Percentiles rank a stretch among this genome's conserved stretches.
Conservation (phyloP, 2,329 filamentous ascomycete genomes). For the Ceratocystis ficicola region DNA sequence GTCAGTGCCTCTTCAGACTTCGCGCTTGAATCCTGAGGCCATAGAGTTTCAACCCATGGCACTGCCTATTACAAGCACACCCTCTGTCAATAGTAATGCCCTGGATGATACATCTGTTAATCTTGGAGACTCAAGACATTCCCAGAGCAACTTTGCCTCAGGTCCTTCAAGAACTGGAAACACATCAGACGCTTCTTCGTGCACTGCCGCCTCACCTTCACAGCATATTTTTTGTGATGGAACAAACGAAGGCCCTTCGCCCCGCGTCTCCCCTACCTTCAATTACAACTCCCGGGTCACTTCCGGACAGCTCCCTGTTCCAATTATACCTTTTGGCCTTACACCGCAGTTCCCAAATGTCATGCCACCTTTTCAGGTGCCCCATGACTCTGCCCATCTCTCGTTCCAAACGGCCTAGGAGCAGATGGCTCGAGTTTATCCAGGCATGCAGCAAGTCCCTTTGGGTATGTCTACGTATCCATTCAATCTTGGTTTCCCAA, state of each 20-base stretch:
- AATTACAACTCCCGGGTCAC: not conserved
- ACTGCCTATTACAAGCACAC: not conserved
- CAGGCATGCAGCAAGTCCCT: constrained; percentile 5
- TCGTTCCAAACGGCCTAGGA: not conserved
- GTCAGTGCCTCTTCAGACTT: not conserved
- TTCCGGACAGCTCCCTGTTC: not conserved
- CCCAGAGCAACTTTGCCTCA: not conserved
- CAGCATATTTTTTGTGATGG: constrained; percentile 3
- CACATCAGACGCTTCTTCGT: not conserved
- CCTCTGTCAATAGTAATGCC: not conserved
- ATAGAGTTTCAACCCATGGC: constrained; percentile 9
- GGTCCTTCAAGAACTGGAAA: not conserved
- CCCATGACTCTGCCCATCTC: not conserved
- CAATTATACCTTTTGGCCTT: constrained; percentile 4
- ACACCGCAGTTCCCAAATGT: constrained; percentile 1
- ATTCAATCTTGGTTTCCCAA: constrained; percentile 2
- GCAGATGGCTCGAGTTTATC: constrained; percentile 10
- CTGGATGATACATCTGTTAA: not conserved
- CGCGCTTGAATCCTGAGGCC: constrained; percentile 5
- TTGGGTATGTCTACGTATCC: constrained; percentile 4
- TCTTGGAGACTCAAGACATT: not conserved
- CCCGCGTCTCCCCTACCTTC: not conserved
- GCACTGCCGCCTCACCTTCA: not conserved
- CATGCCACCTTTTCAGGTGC: not conserved
- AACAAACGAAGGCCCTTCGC: not conserved